Evolutionary conservation across 345 rosid genomes (phyloP), one percentile per base, ranked within the genome.

Genomic region (Passiflora organensis): DNA sequence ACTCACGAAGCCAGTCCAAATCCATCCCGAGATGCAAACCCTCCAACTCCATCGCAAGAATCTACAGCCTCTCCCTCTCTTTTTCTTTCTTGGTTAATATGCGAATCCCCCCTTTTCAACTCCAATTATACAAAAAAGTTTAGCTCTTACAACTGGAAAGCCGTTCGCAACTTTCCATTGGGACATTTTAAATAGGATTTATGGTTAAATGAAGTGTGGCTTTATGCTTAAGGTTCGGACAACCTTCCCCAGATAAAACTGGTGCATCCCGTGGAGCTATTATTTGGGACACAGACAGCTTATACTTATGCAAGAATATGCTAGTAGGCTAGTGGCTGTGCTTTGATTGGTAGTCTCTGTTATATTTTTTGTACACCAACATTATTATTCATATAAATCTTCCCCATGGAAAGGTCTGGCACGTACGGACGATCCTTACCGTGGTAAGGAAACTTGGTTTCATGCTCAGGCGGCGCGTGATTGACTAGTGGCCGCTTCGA

Each of bases 1-100:
- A 88, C 46, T 78, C 82, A 20, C 67, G 1, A 4, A 86, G 11
- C 96, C 98, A 91, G 21, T 56, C 73, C 44, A 67, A 45, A 19
- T 87, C 81, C 76, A 76, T 72, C 41, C 59, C 18, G 6, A 6
- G 16, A 24, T 55, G 41, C 15, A 12, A 6, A 1, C 41, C 5
- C 4, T 42, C 47, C n/a, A 24, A 6, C 0, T 2, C 18, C 17
- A 38, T 17, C 20, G 6, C 12, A 37, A 13, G 32, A 0, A 12
- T 13, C 13, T 9, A 14, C 0, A 13, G 32, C 34, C 8, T 28
- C 3, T 28, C 34, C 34, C 34, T 8, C 34, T 28, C 34, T 8
- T 28, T 28, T 28, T 28, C 8, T 28, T 3, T 28, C 5, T 28
- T 28, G 34, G 3, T 28, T 28, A 28, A 28, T 2, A 28, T 28